Evolutionary conservation across 169 alveolate genomes (phyloP), one percentile per base, ranked within the genome.

Genomic region (Plasmodium cynomolgi): DNA sequence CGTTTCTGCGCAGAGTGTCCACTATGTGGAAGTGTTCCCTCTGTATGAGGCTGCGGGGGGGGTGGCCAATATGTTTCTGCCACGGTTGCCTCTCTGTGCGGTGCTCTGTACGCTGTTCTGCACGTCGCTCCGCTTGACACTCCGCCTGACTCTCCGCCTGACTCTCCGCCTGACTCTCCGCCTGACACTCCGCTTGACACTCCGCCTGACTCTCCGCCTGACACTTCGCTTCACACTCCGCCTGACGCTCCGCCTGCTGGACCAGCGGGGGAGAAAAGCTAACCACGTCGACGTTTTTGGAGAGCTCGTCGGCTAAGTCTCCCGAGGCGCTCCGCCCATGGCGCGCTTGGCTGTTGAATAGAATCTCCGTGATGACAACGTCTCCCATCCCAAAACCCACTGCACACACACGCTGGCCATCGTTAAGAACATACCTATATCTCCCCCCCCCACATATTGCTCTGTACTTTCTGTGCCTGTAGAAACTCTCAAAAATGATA

Each of bases 401-500:
- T 26, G 94, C 94, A 9, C 50, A 68, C 0, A 90, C 83, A 31
- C 34, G 62, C 26, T 20, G 77, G 6, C 20, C 72, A 1, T 39
- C n/a, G 15, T 90, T 80, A 15, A 90, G 50, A 23, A 68, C 11
- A 44, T 80, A 90, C 34, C 50, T 81, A 41, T 90, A 90, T 23
- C 94, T 79, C 9, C 94, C 94, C 13, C 94, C 94, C n/a, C 94
- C 94, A 17, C 94, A 90, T 23, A 90, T 79, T 6, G 94, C 88
- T n/a, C 94, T 80, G 23, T 80, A 68, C n/a, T 26, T 41, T 39
- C 79, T 62, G n/a, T 37, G 83, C 33, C 82, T 80, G 37, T 90
- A 90, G 50, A 80, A 90, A 33, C 72, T 11, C 71, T 90, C 94
- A 81, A 90, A 90, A 6, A 90, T 81, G 1, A 81, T 81, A n/a